These are phyloP conservation scores for Cyathus striatus DNA, from an alignment of 768 basidiomycete genomes.

Conservation along the genomic window DNA sequence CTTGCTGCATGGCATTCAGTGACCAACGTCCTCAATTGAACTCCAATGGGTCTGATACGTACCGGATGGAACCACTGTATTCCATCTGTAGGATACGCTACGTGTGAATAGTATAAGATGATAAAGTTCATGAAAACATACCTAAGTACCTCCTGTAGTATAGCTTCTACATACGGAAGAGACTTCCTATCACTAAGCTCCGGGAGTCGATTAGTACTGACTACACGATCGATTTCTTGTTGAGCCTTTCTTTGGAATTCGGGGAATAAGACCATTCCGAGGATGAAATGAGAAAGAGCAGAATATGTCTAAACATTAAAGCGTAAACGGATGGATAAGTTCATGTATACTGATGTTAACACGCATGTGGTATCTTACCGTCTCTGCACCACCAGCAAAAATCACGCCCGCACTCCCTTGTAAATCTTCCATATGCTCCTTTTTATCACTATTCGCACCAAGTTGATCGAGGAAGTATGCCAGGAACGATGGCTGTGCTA, in stretches of 20 bases:
- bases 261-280: slow-evolving; percentile 12
- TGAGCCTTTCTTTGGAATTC: slow-evolving; percentile 14
- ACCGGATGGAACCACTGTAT: slow-evolving; percentile 13
- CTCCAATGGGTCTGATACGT: not conserved
- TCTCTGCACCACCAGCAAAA: no score
- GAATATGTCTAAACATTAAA: no score
- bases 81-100: slow-evolving; percentile 6
- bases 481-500: no score
- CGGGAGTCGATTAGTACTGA: slow-evolving; percentile 12
- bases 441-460: no score
- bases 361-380: no score
- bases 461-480: no score
- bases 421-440: no score
- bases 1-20: slow-evolving; percentile 1
- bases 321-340: no score
- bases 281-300: slow-evolving; percentile 11
- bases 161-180: slow-evolving; percentile 13
- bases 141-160: slow-evolving; percentile 15
- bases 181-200: slow-evolving; percentile 11
- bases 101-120: not conserved
- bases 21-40: not conserved
- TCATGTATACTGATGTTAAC: no score
- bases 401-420: no score
- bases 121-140: no score
- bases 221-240: slow-evolving; percentile 18